Base-by-base conservation (phyloP, 2,329 filamentous ascomycete species). In the Karstenula rhodostoma region DNA sequence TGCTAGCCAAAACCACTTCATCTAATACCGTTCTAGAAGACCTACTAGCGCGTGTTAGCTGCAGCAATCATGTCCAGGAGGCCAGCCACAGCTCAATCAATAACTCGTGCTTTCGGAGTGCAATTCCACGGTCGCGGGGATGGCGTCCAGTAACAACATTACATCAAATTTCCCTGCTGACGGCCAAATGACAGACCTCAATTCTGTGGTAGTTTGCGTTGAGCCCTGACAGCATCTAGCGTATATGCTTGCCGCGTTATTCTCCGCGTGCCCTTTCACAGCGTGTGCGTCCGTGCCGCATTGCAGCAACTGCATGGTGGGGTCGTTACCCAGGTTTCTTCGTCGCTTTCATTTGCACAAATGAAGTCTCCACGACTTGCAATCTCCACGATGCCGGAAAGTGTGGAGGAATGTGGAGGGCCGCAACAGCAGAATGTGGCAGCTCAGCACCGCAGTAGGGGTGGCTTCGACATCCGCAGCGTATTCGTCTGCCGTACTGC, bases 341-440 rank as follows among this genome's bases (percentile, higher is more conserved):
- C 58, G 57, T 57, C 56, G 58, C 49, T 53, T 57, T 72, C 69
- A 75, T 74, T 48, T 73, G 68, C 58, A 33, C 60, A 71, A 51
- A 73, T 67, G 57, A 64, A 64, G 37, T 13, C 17, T 25, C 47
- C 56, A 61, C 60, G 63, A 58, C 37, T 29, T 22, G 42, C 48
- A 60, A 58, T 57, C 25, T 27, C 53, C 35, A 54, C 50, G 53
- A 46, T 37, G 57, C 53, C 62, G 62, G 62, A 66, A 67, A 67
- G 64, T 73, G 71, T 70, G 71, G 73, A 70, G 29, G 70, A 68
- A 70, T 67, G 67, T 69, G 69, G 71, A 72, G 67, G 50, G 47
- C 47, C 50, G 66, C 59, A 60, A 58, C 53, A 61, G 54, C 53
- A 56, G 60, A 55, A 60, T 62, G 59, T 59, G 62, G 65, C 64